Percentiles rank a stretch among this genome's conserved stretches.
Conservation (phyloP, 2,329 filamentous ascomycete genomes). For the Meredithiella fracta region DNA sequence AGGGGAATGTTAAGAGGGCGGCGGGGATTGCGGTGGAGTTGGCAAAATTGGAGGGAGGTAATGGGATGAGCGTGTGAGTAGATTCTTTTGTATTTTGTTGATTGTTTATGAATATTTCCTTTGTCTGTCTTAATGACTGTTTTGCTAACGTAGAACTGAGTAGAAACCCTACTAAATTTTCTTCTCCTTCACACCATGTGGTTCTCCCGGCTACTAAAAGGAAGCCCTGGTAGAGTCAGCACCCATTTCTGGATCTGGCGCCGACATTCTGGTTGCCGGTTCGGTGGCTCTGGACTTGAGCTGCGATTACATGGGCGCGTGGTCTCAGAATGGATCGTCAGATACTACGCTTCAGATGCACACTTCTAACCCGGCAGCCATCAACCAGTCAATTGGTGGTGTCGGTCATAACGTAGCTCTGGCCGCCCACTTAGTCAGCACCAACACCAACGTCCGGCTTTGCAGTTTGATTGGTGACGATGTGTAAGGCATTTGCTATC, state of each 20-base stretch:
- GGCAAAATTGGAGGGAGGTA: conserved; percentile 19
- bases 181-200: background rate
- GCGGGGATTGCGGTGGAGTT: conserved; percentile 38
- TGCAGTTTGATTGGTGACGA: conserved; percentile 75
- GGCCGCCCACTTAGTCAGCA: conserved; percentile 55
- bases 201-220: background rate
- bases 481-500: conserved; percentile 29
- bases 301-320: conserved; percentile 47
- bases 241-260: conserved; percentile 17
- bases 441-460: conserved; percentile 45
- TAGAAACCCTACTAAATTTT: too few relatives aligned
- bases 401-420: conserved; percentile 86
- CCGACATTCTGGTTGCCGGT: conserved; percentile 74
- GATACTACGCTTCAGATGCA: conserved; percentile 36
- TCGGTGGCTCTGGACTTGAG: conserved; percentile 75
- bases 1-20: conserved; percentile 36
- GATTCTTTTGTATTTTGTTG: conserved; percentile 1
- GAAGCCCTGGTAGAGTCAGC: background rate
- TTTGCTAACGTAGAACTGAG: too few relatives aligned
- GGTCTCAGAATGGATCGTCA: conserved; percentile 17
- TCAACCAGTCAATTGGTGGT: conserved; percentile 71
- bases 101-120: background rate
- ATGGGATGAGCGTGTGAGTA: background rate
- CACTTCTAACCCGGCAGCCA: conserved; percentile 73
- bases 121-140: too few relatives aligned